These are phyloP conservation scores for Puccinia horiana DNA, from an alignment of 1,284 basidiomycete genomes.

Conservation along the genomic window DNA sequence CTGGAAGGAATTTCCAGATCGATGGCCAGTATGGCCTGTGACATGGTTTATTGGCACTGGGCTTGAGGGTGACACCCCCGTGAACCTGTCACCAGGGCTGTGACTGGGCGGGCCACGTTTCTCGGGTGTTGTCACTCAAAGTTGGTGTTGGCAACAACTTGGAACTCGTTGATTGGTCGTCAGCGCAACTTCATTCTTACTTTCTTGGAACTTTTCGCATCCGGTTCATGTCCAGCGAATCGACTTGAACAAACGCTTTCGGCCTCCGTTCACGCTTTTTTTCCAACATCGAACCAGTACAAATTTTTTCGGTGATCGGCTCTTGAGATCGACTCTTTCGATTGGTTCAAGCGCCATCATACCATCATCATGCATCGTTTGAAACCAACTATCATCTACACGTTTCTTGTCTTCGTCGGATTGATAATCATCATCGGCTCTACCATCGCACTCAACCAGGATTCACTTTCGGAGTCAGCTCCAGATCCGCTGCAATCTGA, in stretches of 20 bases:
- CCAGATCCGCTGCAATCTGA: neutral
- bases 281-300: neutral
- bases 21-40: too few relatives aligned
- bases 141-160: neutral
- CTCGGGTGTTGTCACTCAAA: neutral
- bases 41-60: too few relatives aligned
- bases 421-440: constrained; percentile 19
- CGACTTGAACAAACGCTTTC: neutral
- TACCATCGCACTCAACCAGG: constrained; percentile 19
- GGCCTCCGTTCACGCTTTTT: neutral
- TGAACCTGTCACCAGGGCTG: too few relatives aligned
- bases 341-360: neutral
- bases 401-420: neutral
- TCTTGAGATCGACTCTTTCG: constrained; percentile 1
- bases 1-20: too few relatives aligned
- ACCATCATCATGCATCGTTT: constrained; percentile 11
- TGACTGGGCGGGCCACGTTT: neutral
- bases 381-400: constrained; percentile 14
- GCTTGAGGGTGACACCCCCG: too few relatives aligned
- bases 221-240: neutral
- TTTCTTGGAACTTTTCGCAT: constrained; percentile 5
- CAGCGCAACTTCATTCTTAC: neutral
- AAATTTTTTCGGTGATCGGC: neutral
- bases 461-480: neutral
- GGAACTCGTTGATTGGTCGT: neutral